These are phyloP conservation scores for Claviceps paspali DNA, from an alignment of 2,329 filamentous ascomycete genomes.

Conservation along the genomic window DNA sequence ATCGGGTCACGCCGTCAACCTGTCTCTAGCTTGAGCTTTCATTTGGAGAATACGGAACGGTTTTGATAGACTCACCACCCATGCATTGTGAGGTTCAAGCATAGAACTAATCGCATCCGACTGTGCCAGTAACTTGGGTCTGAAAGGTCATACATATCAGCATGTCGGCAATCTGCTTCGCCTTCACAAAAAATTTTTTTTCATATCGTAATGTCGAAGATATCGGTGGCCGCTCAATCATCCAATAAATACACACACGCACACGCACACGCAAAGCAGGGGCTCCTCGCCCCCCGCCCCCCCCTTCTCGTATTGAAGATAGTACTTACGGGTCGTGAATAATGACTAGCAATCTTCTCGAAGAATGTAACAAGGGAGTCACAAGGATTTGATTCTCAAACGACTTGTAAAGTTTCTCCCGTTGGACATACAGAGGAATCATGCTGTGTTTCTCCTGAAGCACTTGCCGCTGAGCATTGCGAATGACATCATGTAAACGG, in stretches of 20 bases:
- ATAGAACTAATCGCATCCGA: constrained; percentile 55
- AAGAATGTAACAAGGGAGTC: constrained; percentile 52
- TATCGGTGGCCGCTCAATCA: no score
- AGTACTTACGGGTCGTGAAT: constrained; percentile 75
- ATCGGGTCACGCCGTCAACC: constrained; percentile 68
- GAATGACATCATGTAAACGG: constrained; percentile 65
- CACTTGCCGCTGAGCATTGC: constrained; percentile 57
- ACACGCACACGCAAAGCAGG: no score
- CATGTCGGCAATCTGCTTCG: no score
- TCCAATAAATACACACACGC: no score
- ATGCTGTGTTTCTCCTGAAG: constrained; percentile 62
- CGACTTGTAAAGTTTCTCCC: constrained; percentile 54
- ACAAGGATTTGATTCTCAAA: constrained; percentile 80
- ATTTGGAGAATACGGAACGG: not conserved
- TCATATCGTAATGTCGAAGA: no score
- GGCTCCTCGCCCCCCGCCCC: no score
- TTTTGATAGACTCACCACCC: constrained; percentile 48
- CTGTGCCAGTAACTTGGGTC: constrained; percentile 55
- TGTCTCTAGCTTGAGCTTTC: constrained; percentile 23
- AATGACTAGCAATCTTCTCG: constrained; percentile 61
- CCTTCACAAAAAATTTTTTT: no score
- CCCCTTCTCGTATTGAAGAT: no score
- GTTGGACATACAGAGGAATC: constrained; percentile 65
- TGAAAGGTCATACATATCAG: constrained; percentile 5
- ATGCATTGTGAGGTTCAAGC: constrained; percentile 71